Conservation (phyloP, 768 basidiomycete genomes). For the Macrolepiota fuliginosa region DNA sequence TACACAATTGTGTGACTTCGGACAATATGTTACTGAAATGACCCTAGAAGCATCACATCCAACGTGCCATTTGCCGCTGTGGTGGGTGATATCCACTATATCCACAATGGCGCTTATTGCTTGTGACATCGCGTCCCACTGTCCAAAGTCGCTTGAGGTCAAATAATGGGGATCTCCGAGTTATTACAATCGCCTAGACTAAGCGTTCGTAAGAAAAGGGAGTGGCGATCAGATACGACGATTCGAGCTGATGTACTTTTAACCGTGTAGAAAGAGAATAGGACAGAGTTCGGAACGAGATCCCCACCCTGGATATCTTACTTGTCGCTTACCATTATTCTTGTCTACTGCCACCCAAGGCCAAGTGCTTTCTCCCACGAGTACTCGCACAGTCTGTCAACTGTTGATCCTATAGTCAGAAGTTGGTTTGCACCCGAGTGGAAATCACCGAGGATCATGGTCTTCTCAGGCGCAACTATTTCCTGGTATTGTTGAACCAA, state of each 20-base stretch:
- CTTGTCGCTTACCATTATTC: not conserved
- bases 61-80: not conserved
- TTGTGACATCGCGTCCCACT: not conserved
- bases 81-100: not conserved
- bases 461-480: not conserved
- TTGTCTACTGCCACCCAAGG: not conserved
- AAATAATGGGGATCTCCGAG: not conserved
- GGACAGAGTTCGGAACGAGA: not conserved
- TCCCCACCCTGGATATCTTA: not conserved
- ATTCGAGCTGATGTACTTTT: not conserved
- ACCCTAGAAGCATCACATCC: not conserved
- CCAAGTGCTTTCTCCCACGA: not conserved
- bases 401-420: not conserved
- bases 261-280: not conserved
- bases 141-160: not conserved
- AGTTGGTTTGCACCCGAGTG: not conserved
- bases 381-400: conserved; percentile 3
- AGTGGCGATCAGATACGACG: not conserved
- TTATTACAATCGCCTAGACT: not conserved
- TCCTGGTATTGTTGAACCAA: too few species aligned
- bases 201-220: not conserved
- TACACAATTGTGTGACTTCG: not conserved
- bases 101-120: not conserved
- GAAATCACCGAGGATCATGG: not conserved
- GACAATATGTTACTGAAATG: not conserved